These are phyloP conservation scores for Pythium brachiatum DNA, from an alignment of 352 stramenopile species.

Conservation along the genomic window DNA sequence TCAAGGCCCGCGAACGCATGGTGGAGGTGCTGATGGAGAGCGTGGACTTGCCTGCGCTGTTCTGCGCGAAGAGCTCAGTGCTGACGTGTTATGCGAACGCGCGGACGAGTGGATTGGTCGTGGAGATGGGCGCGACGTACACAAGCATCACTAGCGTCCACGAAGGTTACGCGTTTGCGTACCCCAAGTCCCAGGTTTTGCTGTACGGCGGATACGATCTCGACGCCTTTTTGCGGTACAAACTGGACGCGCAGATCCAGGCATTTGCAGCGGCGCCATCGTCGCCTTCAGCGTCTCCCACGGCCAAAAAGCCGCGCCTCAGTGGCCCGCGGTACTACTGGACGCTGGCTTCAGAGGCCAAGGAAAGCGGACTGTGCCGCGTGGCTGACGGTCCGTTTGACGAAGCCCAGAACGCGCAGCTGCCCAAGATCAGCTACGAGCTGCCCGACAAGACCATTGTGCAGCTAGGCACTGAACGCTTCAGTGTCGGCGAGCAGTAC, in stretches of 20 bases:
- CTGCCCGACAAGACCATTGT: slow-evolving; percentile 83
- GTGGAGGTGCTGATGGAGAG: slow-evolving; percentile 86
- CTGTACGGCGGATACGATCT: slow-evolving; percentile 66
- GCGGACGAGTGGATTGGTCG: slow-evolving; percentile 71
- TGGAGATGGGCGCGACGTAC: slow-evolving; percentile 78
- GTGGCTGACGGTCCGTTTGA: slow-evolving; percentile 72
- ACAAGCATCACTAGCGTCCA: slow-evolving; percentile 76
- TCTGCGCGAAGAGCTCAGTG: slow-evolving; percentile 80
- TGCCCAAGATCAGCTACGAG: slow-evolving; percentile 79
- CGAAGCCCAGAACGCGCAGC: slow-evolving; percentile 63
- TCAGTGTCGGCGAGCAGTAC: slow-evolving; percentile 88
- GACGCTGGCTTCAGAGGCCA: slow-evolving; percentile 64
- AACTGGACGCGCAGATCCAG: slow-evolving; percentile 45
- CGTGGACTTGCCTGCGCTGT: slow-evolving; percentile 64
- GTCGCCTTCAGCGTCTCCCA: not conserved
- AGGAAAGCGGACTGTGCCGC: slow-evolving; percentile 72
- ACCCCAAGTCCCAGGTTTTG: slow-evolving; percentile 55
- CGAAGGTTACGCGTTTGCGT: slow-evolving; percentile 73
- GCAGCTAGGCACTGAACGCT: slow-evolving; percentile 80
- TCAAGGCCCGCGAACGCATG: slow-evolving; percentile 54
- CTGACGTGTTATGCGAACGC: slow-evolving; percentile 83
- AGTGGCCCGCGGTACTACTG: slow-evolving; percentile 27
- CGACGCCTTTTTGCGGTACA: slow-evolving; percentile 56
- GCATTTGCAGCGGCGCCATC: not conserved
- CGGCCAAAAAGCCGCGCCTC: not conserved